A percentile compares a stretch with the other conserved stretches of the same genome.
phyloP scores from a whole-genome alignment of 208 protist genomes.

The Naegleria fowleri region DNA sequence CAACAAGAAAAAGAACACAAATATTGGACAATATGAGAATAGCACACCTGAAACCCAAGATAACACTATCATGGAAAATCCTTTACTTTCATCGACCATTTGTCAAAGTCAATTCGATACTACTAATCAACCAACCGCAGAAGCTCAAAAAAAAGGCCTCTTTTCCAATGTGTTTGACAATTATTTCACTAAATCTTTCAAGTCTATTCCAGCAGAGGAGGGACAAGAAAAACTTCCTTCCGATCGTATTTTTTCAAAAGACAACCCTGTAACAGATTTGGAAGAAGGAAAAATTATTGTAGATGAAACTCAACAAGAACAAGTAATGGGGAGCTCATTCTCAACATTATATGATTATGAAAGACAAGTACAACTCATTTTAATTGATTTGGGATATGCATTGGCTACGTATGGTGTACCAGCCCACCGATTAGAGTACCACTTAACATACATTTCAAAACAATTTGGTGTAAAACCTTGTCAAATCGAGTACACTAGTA shows the following conservation, averaged over 20 bases:
- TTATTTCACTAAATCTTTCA: not conserved
- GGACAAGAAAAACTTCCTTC: not conserved
- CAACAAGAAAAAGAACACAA: not conserved
- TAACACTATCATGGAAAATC: not conserved
- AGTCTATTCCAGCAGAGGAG: not conserved
- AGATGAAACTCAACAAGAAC: not conserved
- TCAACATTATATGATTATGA: not conserved
- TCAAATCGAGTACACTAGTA: not conserved
- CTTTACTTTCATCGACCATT: not conserved
- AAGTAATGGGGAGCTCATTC: not conserved
- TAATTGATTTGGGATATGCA: conserved; percentile 22
- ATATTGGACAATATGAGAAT: not conserved
- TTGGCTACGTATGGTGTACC: not conserved
- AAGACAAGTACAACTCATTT: not conserved
- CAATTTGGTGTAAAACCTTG: not conserved
- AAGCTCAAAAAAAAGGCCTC: not conserved
- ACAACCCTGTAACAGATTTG: not conserved
- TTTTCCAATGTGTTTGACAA: not conserved
- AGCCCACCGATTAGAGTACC: not conserved
- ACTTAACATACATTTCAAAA: conserved; percentile 5
- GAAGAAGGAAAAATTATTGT: not conserved
- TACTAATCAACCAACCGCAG: not conserved
- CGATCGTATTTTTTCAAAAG: not conserved
- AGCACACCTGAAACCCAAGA: not conserved
- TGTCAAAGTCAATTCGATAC: not conserved